Conservation (phyloP, 768 basidiomycete genomes). For the Psilocybe sp. region DNA sequence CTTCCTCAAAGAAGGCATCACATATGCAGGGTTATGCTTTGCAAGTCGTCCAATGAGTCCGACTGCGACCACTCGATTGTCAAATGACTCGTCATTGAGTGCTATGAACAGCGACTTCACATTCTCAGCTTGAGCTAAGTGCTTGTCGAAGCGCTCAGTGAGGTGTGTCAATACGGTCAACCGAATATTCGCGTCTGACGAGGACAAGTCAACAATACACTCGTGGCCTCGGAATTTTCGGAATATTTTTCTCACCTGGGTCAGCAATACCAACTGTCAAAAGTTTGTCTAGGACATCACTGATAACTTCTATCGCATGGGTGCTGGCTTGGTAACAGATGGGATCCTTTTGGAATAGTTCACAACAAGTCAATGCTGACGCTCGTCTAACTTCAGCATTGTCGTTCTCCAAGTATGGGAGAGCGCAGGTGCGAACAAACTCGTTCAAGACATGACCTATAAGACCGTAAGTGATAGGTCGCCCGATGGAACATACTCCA, state of each 20-base stretch:
- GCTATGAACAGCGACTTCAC: constrained; percentile 97
- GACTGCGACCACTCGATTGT: constrained; percentile 90
- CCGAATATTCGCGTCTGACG: constrained; percentile 73
- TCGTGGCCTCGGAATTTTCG: background rate
- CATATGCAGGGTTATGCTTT: constrained; percentile 95
- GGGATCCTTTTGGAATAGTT: constrained; percentile 89
- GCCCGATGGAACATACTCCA: background rate
- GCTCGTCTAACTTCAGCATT: constrained; percentile 82
- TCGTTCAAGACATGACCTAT: constrained; percentile 91
- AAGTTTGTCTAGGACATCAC: constrained; percentile 96
- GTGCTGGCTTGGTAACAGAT: constrained; percentile 95
- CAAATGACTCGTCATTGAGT: constrained; percentile 94
- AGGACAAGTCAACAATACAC: background rate
- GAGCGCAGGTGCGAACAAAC: constrained; percentile 86
- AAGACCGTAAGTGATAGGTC: constrained; percentile 1
- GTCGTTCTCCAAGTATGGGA: constrained; percentile 95
- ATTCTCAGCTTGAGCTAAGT: constrained; percentile 96
- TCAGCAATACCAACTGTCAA: constrained; percentile 95
- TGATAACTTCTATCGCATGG: constrained; percentile 94
- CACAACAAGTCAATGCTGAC: constrained; percentile 89
- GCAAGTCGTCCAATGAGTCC: constrained; percentile 89
- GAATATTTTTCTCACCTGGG: constrained; percentile 56
- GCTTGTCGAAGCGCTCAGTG: constrained; percentile 93
- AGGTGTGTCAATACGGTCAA: constrained; percentile 82
- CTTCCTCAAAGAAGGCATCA: constrained; percentile 96